phyloP scores from a whole-genome alignment of 331 rosid species.

The Cydonia oblonga region DNA sequence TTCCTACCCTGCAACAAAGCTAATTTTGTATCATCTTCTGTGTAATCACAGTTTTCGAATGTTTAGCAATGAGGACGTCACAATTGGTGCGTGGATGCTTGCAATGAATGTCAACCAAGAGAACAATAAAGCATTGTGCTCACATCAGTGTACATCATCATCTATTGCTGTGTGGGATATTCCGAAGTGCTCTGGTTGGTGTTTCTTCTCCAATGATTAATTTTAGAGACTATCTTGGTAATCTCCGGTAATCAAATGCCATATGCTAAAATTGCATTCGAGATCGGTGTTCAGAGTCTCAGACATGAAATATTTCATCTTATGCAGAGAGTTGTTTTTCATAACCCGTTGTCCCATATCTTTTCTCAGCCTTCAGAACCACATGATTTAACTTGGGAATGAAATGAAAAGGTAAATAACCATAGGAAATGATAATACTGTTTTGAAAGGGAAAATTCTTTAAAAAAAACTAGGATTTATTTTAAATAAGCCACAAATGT shows the following conservation, averaged over 20 bases:
- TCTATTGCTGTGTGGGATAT: constrained; percentile 97
- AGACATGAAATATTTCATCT: not conserved
- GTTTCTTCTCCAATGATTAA: constrained; percentile 8
- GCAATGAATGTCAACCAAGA: constrained; percentile 98
- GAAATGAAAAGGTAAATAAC: not conserved
- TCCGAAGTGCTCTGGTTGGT: constrained; percentile 94
- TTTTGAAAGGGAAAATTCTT: not conserved
- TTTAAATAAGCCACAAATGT: not conserved
- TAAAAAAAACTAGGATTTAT: not conserved
- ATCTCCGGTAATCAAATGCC: not conserved
- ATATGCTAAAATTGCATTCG: not conserved
- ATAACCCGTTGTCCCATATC: not conserved
- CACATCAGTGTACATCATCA: constrained; percentile 53
- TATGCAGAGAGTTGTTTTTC: not conserved
- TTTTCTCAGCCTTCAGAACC: not conserved
- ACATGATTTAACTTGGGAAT: not conserved
- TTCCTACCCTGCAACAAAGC: not conserved
- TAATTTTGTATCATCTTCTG: constrained; percentile 3
- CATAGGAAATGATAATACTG: not conserved
- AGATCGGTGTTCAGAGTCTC: not conserved
- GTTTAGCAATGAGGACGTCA: constrained; percentile 98
- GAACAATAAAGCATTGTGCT: constrained; percentile 62
- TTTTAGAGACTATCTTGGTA: not conserved
- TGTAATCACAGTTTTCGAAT: constrained; percentile 70
- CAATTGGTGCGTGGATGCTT: constrained; percentile 99